A percentile compares a stretch with the other conserved stretches of the same genome.
phyloP scores from a whole-genome alignment of 352 stramenopile species.

The Phytophthora rubi region DNA sequence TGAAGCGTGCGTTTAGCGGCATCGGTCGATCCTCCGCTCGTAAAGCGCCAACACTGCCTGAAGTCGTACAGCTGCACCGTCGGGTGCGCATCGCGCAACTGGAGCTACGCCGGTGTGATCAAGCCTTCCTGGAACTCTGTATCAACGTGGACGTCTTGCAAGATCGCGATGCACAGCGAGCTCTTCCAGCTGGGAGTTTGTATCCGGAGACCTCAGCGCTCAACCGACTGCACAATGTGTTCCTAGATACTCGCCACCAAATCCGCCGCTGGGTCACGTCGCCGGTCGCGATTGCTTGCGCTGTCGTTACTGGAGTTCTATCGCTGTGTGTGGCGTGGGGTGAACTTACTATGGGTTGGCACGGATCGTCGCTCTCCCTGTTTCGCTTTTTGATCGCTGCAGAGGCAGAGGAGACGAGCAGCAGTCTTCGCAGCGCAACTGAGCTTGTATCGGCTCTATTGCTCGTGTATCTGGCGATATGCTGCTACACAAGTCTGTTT shows the following conservation, averaged over 20 bases:
- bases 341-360: conserved; percentile 66
- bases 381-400: conserved; percentile 36
- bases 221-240: conserved; percentile 43
- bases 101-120: conserved; percentile 57
- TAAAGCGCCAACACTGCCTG: conserved; percentile 45
- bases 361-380: conserved; percentile 39
- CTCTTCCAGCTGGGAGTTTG: conserved; percentile 43
- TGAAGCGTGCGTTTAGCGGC: conserved; percentile 23
- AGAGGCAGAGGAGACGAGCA: conserved; percentile 27
- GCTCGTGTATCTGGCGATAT: conserved; percentile 67
- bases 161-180: conserved; percentile 27
- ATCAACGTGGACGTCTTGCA: conserved; percentile 48
- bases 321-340: conserved; percentile 71
- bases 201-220: conserved; percentile 43
- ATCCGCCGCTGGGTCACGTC: conserved; percentile 38
- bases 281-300: conserved; percentile 35
- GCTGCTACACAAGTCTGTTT: conserved; percentile 68
- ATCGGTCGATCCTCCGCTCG: neutral
- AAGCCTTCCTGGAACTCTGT: conserved; percentile 69
- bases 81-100: conserved; percentile 45
- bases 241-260: conserved; percentile 17
- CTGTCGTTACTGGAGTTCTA: conserved; percentile 36
- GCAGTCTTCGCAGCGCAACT: conserved; percentile 29
- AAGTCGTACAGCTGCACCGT: conserved; percentile 62
- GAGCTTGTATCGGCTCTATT: conserved; percentile 53